Evolutionary conservation across 2,329 filamentous ascomycete species (phyloP), one percentile per base, ranked within the genome.

Genomic region (Aspergillus thermomutatus): DNA sequence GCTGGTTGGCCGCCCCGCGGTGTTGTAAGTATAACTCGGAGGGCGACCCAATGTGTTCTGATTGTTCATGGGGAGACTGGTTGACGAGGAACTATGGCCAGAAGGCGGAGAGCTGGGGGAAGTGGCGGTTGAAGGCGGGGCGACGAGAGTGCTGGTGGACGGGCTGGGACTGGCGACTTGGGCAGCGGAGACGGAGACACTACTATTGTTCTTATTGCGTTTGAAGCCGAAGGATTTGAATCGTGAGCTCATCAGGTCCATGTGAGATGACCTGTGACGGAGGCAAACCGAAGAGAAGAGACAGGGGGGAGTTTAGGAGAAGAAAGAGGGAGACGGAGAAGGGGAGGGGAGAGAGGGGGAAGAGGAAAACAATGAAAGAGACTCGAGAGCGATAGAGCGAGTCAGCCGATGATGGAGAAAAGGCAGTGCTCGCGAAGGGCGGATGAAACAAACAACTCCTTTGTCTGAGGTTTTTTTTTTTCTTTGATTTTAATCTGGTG

Each of bases 1-100:
- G 66, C 80, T 82, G 57, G 77, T 76, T 43, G 82, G 78, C 55
- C 81, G 78, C 64, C 77, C 80, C 61, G 72, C 78, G 69, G 79
- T 79, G 57, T 75, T 75, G 67, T 85, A 84, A 57, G 83, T 82
- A 72, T 88, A 88, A 69, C 83, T 86, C 46, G 85, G 85, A 64
- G 85, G 85, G 58, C 84, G 81, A 64, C 83, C 84, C 64, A 83
- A 76, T 45, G 79, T 77, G 61, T 82, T 80, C 62, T 76, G 77
- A 55, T 71, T 71, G 64, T 84, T 86, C 80, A 85, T 85, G 65
- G 81, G 75, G 48, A 82, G 75, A 64, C 80, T 82, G 58, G 79
- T 77, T 53, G 74, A 76, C 28, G 79, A 81, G 47, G 77, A 74
- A 66, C 76, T 79, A 63, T 71, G 68, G 57, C 70, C 68, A 50